These are phyloP conservation scores for Sarocladium kiliense DNA, from an alignment of 2,329 filamentous ascomycete genomes.

Conservation along the genomic window DNA sequence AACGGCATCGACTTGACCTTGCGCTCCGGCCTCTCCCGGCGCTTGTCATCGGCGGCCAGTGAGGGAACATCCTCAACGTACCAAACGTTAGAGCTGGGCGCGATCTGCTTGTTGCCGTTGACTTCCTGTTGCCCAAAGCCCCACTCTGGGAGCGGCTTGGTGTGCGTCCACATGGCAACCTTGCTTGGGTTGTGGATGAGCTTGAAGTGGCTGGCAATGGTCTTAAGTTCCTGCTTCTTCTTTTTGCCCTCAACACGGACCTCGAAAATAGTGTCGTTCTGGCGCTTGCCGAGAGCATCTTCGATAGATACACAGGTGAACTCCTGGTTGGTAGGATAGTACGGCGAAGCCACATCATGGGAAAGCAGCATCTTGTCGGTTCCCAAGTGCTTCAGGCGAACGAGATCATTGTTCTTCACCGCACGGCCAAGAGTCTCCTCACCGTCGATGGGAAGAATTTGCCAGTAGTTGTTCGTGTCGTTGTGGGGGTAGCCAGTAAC, in stretches of 20 bases:
- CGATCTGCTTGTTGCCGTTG: conserved; percentile 96
- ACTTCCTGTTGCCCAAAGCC: conserved; percentile 96
- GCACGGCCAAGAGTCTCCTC: conserved; percentile 53
- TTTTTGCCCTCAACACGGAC: conserved; percentile 82
- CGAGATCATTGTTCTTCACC: conserved; percentile 78
- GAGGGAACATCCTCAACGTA: conserved; percentile 87
- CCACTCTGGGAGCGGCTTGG: conserved; percentile 93
- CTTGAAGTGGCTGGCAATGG: conserved; percentile 89
- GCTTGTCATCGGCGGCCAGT: conserved; percentile 63
- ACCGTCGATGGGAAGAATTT: conserved; percentile 70
- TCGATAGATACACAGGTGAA: conserved; percentile 79
- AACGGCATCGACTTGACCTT: conserved; percentile 83
- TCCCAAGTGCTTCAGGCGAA: conserved; percentile 79
- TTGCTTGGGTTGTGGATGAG: conserved; percentile 90
- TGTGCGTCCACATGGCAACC: conserved; percentile 99
- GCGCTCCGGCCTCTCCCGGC: conserved; percentile 69
- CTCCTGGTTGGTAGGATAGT: conserved; percentile 95
- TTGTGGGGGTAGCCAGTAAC: conserved; percentile 98
- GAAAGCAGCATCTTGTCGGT: conserved; percentile 85
- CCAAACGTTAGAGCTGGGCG: conserved; percentile 90
- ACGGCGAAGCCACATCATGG: conserved; percentile 95
- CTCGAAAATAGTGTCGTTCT: conserved; percentile 90
- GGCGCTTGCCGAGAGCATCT: conserved; percentile 66
- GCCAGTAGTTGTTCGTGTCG: conserved; percentile 98
- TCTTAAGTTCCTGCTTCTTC: conserved; percentile 76